Evolutionary conservation across 2,329 filamentous ascomycete genomes (phyloP).

Genomic region (Pseudofabraea citricarpa): DNA sequence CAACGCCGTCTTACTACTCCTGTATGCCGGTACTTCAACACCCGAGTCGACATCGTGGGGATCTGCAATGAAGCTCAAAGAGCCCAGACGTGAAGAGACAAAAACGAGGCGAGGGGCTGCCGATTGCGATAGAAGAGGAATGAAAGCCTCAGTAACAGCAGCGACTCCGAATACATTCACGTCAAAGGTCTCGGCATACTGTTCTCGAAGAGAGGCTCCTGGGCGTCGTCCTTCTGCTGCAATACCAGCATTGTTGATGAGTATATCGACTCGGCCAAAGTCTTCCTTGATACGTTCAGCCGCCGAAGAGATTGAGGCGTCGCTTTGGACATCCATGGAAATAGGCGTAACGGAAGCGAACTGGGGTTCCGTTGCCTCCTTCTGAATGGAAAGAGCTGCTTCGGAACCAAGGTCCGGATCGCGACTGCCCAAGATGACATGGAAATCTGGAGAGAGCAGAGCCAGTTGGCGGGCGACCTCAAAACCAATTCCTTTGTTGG

Average conservation of each 20-base stretch:
- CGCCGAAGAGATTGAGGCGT: conserved; percentile 35
- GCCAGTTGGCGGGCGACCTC: conserved; percentile 33
- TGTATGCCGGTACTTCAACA: conserved; percentile 9
- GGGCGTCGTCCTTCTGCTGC: conserved; percentile 4
- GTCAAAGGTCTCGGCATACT: conserved; percentile 8
- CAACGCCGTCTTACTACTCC: conserved; percentile 20
- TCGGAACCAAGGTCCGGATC: conserved; percentile 26
- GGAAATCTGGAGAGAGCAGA: conserved; percentile 29
- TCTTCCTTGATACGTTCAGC: conserved; percentile 21
- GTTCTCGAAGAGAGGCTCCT: conserved; percentile 9
- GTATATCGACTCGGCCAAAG: conserved; percentile 5
- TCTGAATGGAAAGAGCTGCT: conserved; percentile 27
- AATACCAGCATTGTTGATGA: conserved; percentile 11
- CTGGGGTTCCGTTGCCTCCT: conserved; percentile 21
- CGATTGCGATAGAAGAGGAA: conserved; percentile 25
- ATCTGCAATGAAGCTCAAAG: conserved; percentile 10
- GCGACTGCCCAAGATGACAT: conserved; percentile 33
- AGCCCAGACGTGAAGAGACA: conserved; percentile 15
- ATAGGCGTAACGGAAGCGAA: conserved; percentile 30
- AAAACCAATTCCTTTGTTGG: conserved; percentile 37
- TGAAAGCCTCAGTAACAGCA: conserved; percentile 24
- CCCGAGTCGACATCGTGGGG: not conserved
- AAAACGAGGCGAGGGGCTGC: conserved; percentile 21
- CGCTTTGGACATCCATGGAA: conserved; percentile 35
- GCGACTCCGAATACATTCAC: conserved; percentile 24